These are phyloP conservation scores for Trichoderma harzianum DNA, from an alignment of 2,329 filamentous ascomycete genomes.

Conservation along the genomic window DNA sequence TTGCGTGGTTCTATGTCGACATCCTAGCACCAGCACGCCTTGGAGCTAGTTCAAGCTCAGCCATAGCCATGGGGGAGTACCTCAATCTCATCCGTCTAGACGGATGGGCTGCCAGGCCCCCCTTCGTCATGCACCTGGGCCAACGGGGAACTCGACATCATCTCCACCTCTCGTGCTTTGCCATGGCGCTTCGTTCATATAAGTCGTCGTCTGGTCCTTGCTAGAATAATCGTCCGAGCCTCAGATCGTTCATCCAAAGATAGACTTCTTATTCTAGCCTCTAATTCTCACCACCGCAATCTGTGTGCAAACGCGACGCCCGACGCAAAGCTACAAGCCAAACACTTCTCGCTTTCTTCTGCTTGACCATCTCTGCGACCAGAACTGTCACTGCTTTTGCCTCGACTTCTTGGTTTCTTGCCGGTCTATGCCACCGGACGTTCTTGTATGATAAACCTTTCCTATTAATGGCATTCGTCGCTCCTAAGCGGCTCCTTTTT, in stretches of 20 bases:
- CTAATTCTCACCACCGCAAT: neutral
- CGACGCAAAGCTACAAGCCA: neutral
- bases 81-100: constrained; percentile 15
- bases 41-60: constrained; percentile 18
- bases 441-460: neutral
- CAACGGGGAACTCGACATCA: constrained; percentile 6
- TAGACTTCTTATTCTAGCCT: constrained; percentile 14
- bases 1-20: constrained; percentile 14
- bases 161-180: constrained; percentile 16
- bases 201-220: constrained; percentile 19
- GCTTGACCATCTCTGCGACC: neutral
- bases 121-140: constrained; percentile 18
- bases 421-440: neutral
- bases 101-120: constrained; percentile 9
- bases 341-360: neutral
- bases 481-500: neutral
- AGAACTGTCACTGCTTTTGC: neutral
- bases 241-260: constrained; percentile 20
- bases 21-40: constrained; percentile 14
- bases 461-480: neutral
- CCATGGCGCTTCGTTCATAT: constrained; percentile 18
- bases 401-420: neutral
- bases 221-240: constrained; percentile 11
- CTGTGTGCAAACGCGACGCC: neutral
- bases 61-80: constrained; percentile 18